phyloP scores from a whole-genome alignment of 768 basidiomycete species.

The Amanita rimosa region DNA sequence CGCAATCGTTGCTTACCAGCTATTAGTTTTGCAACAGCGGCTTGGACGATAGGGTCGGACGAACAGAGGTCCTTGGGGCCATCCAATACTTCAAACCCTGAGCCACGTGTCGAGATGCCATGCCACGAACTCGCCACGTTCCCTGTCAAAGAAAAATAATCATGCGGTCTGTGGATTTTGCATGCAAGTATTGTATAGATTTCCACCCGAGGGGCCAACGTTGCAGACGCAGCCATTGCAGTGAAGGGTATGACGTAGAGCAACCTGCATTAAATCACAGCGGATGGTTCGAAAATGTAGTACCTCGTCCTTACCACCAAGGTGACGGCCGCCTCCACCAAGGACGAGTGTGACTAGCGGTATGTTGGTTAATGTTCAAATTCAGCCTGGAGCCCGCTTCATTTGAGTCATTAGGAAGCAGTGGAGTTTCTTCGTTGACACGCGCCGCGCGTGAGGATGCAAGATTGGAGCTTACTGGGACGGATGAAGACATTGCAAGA shows the following conservation, averaged over 20 bases:
- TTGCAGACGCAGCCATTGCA: conserved; percentile 41
- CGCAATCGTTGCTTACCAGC: conserved; percentile 33
- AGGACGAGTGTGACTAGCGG: not conserved
- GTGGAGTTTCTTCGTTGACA: not conserved
- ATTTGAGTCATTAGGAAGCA: not conserved
- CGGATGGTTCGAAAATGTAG: not conserved
- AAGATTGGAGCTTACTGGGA: not conserved
- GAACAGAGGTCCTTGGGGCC: conserved; percentile 28
- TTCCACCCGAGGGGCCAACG: conserved; percentile 62
- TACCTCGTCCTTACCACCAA: conserved; percentile 1
- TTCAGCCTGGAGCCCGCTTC: not conserved
- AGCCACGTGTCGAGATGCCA: not conserved
- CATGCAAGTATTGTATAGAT: conserved; percentile 69
- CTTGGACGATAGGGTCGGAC: conserved; percentile 62
- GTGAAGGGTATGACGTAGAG: conserved; percentile 40
- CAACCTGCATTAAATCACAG: conserved; percentile 32
- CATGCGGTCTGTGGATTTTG: conserved; percentile 50
- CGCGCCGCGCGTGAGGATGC: not conserved
- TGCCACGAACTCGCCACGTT: not conserved
- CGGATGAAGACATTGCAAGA: not conserved
- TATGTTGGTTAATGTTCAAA: not conserved
- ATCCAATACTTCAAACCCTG: conserved; percentile 6
- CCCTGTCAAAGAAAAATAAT: conserved; percentile 15
- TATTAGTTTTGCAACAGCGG: conserved; percentile 55
- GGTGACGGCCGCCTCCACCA: conserved; percentile 1